A percentile compares a stretch with the other conserved stretches of the same genome.
Evolutionary conservation across 768 basidiomycete genomes (phyloP).

Genomic region (Calocybe gangraenosa): DNA sequence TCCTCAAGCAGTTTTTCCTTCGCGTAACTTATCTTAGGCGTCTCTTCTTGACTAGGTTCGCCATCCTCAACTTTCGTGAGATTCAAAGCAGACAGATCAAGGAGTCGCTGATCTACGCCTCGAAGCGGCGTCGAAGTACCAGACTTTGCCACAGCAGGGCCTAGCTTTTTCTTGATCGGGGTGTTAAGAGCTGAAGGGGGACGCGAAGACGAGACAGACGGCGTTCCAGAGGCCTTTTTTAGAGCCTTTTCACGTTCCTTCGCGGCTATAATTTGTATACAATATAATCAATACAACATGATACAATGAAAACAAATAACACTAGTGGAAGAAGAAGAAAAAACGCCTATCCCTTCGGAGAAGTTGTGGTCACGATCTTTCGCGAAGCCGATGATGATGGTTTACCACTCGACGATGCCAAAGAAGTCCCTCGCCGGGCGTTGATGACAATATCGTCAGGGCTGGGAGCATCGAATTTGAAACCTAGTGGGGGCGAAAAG

Average conservation of each 20-base stretch:
- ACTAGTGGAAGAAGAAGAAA: slow-evolving; percentile 8
- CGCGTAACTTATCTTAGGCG: slow-evolving; percentile 64
- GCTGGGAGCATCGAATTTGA: slow-evolving; percentile 79
- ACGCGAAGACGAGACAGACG: slow-evolving; percentile 42
- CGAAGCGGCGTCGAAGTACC: slow-evolving; percentile 40
- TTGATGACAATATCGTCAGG: slow-evolving; percentile 87
- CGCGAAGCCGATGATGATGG: slow-evolving; percentile 15
- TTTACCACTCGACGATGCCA: slow-evolving; percentile 35
- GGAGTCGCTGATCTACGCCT: slow-evolving; percentile 49
- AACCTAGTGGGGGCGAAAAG: slow-evolving; percentile 33
- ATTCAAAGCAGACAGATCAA: slow-evolving; percentile 77
- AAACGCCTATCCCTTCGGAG: slow-evolving; percentile 19
- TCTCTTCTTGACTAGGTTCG: slow-evolving; percentile 39
- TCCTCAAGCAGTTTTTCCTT: slow-evolving; percentile 83
- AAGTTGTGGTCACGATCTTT: slow-evolving; percentile 18
- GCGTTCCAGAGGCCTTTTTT: slow-evolving; percentile 37
- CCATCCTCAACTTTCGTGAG: slow-evolving; percentile 46
- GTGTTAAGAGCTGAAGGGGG: slow-evolving; percentile 40
- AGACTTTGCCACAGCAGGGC: slow-evolving; percentile 26
- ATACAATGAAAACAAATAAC: slow-evolving; percentile 22
- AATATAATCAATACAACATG: slow-evolving; percentile 33
- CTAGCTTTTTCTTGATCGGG: slow-evolving; percentile 42
- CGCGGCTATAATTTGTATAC: slow-evolving; percentile 56
- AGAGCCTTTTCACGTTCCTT: slow-evolving; percentile 77
- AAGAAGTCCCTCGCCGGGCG: slow-evolving; percentile 72